phyloP scores from a whole-genome alignment of 345 rosid species.

The Arabidopsis suecica region DNA sequence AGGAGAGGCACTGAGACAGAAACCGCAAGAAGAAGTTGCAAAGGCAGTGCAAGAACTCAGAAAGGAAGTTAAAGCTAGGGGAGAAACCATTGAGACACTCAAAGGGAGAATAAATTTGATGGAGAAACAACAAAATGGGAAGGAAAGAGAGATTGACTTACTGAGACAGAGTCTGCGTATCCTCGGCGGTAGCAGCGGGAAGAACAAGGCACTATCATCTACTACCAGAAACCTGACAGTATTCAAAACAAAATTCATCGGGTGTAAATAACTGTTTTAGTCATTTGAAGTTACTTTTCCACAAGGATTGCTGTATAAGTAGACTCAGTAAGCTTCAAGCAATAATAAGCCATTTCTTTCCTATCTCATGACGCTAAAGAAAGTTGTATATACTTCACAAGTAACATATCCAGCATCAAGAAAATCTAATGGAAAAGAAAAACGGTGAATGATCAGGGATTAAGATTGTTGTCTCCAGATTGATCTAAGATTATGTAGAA shows the following conservation, averaged over 20 bases:
- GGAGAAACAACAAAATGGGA: constrained; percentile 56
- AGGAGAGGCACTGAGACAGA: constrained; percentile 57
- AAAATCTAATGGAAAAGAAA: background rate
- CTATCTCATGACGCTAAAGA: background rate
- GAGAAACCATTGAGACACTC: constrained; percentile 57
- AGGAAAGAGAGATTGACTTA: constrained; percentile 67
- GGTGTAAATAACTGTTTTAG: constrained; percentile 26
- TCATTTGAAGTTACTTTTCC: constrained; percentile 5
- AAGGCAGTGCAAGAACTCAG: constrained; percentile 57
- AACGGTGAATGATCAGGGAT: background rate
- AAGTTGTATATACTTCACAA: constrained; percentile 27
- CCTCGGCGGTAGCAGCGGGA: constrained; percentile 45
- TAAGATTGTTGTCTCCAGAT: background rate
- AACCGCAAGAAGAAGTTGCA: constrained; percentile 53
- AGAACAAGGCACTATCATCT: constrained; percentile 35
- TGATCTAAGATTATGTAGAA: constrained; percentile 1
- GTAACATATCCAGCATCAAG: background rate
- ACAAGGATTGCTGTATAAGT: background rate
- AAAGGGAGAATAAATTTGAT: constrained; percentile 48
- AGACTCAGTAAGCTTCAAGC: constrained; percentile 26
- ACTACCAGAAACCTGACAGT: constrained; percentile 31
- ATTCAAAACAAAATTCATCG: constrained; percentile 35
- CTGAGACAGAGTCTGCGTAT: constrained; percentile 77
- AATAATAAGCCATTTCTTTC: constrained; percentile 29
- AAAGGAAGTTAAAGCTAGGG: constrained; percentile 57